phyloP scores from a whole-genome alignment of 108 stramenopile species.

The Fragilaria crotonensis region DNA sequence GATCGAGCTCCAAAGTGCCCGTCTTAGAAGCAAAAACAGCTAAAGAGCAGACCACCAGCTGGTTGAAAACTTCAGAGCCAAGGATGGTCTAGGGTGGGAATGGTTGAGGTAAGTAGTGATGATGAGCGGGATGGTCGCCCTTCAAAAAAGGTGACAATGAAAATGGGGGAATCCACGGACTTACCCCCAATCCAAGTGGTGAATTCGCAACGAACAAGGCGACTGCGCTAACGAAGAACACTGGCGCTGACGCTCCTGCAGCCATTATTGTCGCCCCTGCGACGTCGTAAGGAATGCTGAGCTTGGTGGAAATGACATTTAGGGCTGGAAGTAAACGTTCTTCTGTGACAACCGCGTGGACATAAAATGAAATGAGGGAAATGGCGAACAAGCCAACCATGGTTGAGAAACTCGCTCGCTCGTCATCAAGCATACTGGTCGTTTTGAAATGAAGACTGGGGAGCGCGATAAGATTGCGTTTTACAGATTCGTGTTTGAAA shows the following conservation, averaged over 20 bases:
- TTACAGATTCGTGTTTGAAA: no score
- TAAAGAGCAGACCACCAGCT: conserved; percentile 77
- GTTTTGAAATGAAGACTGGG: no score
- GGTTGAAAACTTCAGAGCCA: conserved; percentile 77
- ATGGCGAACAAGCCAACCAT: conserved; percentile 21
- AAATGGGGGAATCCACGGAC: not conserved
- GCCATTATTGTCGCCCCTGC: conserved; percentile 84
- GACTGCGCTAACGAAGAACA: conserved; percentile 55
- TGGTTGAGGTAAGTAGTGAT: not conserved
- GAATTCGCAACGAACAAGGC: conserved; percentile 79
- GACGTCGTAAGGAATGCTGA: conserved; percentile 63
- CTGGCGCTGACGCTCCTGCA: conserved; percentile 73
- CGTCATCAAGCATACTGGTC: no score
- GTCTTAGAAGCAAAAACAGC: conserved; percentile 52
- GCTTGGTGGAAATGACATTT: conserved; percentile 64
- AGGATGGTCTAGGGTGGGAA: conserved; percentile 14
- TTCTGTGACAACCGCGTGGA: conserved; percentile 66
- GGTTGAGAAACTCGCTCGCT: no score
- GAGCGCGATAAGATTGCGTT: no score
- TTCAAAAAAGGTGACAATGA: not conserved
- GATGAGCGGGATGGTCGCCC: not conserved
- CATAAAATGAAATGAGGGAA: conserved; percentile 50
- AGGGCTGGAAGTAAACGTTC: conserved; percentile 77
- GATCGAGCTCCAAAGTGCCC: conserved; percentile 45
- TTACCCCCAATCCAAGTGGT: conserved; percentile 66